These are phyloP conservation scores for Heterobasidion occidentale DNA, from an alignment of 1,284 basidiomycete genomes.

Conservation along the genomic window DNA sequence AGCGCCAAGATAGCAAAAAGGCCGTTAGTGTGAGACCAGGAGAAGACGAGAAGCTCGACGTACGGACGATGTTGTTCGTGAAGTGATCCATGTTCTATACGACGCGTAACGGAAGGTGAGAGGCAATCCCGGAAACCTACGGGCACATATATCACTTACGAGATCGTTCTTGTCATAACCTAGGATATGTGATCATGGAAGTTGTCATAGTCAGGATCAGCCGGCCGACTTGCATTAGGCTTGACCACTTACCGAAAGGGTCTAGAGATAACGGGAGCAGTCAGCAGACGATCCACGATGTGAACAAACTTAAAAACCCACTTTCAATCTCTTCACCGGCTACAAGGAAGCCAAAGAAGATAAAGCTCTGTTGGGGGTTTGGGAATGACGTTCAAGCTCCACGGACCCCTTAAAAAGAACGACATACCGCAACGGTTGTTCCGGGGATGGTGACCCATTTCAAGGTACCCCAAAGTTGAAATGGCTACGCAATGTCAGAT, in stretches of 20 bases:
- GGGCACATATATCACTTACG: conserved; percentile 23
- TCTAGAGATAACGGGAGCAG: conserved; percentile 24
- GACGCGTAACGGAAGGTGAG: neutral
- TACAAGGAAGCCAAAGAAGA: conserved; percentile 65
- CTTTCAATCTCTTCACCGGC: conserved; percentile 69
- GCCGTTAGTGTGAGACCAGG: neutral
- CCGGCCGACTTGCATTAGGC: no score
- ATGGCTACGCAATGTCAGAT: conserved; percentile 34
- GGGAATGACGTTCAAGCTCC: neutral
- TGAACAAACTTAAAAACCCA: conserved; percentile 22
- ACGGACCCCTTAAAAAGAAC: neutral
- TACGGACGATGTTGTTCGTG: conserved; percentile 56
- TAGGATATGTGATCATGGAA: conserved; percentile 9
- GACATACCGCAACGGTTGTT: conserved; percentile 32
- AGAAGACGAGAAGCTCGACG: conserved; percentile 15
- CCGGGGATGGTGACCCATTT: conserved; percentile 63
- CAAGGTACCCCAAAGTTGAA: conserved; percentile 57
- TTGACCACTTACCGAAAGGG: conserved; percentile 36
- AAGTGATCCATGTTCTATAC: conserved; percentile 56
- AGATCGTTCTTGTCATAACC: conserved; percentile 65
- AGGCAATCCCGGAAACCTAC: neutral
- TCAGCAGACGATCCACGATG: conserved; percentile 8
- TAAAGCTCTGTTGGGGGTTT: conserved; percentile 31
- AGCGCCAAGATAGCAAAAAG: no score
- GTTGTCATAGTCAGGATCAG: neutral